These are phyloP conservation scores for Marasmius tenuissimus DNA, from an alignment of 1,284 basidiomycete genomes.

Conservation along the genomic window DNA sequence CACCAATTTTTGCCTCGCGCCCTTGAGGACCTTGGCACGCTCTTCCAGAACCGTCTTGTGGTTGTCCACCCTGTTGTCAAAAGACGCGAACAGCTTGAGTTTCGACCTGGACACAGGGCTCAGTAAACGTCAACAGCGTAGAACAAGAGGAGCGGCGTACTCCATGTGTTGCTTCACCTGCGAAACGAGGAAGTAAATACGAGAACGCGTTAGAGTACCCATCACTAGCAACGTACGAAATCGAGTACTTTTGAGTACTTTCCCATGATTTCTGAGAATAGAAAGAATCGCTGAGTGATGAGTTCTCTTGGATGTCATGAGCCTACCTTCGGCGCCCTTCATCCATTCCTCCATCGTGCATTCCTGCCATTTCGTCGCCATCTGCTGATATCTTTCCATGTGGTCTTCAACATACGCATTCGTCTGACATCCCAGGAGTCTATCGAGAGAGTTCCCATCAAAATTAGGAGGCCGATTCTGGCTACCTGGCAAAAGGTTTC, in stretches of 20 bases:
- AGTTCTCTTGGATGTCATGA: neutral
- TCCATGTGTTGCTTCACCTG: conserved; percentile 37
- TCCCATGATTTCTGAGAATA: conserved; percentile 33
- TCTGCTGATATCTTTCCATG: conserved; percentile 31
- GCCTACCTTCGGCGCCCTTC: conserved; percentile 34
- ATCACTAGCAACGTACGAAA: conserved; percentile 27
- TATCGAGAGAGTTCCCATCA: conserved; percentile 20
- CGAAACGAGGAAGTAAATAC: neutral
- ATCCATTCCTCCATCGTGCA: conserved; percentile 39
- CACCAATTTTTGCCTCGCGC: conserved; percentile 27
- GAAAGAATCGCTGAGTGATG: no score
- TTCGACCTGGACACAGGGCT: conserved; percentile 24
- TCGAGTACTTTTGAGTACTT: conserved; percentile 35
- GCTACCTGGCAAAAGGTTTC: neutral
- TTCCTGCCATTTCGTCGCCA: conserved; percentile 31
- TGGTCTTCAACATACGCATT: conserved; percentile 30
- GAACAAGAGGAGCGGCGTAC: conserved; percentile 22
- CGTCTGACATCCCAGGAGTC: conserved; percentile 32
- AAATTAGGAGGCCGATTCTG: neutral
- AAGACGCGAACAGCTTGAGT: conserved; percentile 29
- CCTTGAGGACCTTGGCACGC: conserved; percentile 25
- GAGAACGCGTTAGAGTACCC: neutral
- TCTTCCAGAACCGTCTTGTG: conserved; percentile 27
- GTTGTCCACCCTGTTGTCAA: conserved; percentile 27
- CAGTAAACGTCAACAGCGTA: neutral